Evolutionary conservation across 164 flowering plant species (phyloP), one percentile per base, ranked within the genome.

Genomic region (Nymphaea colorata): DNA sequence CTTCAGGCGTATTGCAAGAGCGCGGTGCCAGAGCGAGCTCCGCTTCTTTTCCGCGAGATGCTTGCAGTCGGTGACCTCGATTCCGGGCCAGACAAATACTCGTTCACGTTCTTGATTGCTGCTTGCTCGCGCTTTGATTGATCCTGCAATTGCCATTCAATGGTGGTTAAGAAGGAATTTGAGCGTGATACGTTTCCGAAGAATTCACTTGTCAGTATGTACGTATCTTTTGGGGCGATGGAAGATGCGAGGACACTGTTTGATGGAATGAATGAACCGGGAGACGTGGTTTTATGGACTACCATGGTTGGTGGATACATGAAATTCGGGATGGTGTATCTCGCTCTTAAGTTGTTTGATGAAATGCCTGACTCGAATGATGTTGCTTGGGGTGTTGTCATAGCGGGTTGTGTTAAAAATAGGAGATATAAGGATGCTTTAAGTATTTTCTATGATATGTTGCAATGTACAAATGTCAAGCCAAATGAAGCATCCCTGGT

Each of bases 401-500:
- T 85, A 68, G 77, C 84, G 25, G 84, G 86, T 62, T 77, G 67
- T 76, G 81, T 80, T 43, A 68, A 73, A 5, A 45, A 18, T 53
- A 81, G 74, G 41, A 77, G 64, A 75, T 79, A 79, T 47, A 44
- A 67, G 45, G 83, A 84, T 64, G 86, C 85, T 0, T 71, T 86
- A 43, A 55, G 44, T n/a, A 75, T 59, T 70, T 86, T 86, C 59
- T 64, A 51, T 44, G 73, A 70, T 7, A 78, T 84, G 86, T 44
- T 82, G 44, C 12, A 67, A 66, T 65, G 66, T 67, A 64, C 44
- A 45, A 61, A 66, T 43, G 70, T 73, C 62, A 80, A 72, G 76
- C 81, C 82, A 15, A 84, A 86, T 70, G 90, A 86, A 69, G 84
- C 84, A 43, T 79, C 74, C 68, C 74, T 86, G 57, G 86, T 84